Percentiles rank a stretch among this genome's conserved stretches.
These are phyloP conservation scores for Penicillium bovifimosum DNA, from an alignment of 495 filamentous ascomycete species.

Conservation along the genomic window DNA sequence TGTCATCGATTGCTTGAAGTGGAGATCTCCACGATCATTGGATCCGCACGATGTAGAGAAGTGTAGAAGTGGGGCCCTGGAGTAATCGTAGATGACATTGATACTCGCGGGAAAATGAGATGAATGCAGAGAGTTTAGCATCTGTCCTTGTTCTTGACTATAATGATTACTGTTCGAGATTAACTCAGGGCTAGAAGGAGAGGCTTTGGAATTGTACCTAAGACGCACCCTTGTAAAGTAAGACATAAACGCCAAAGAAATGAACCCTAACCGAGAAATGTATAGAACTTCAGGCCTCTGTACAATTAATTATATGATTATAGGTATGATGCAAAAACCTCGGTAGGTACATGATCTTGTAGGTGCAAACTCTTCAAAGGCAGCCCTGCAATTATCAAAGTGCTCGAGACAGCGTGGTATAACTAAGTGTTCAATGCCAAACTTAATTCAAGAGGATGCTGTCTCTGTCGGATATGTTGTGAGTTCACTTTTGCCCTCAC, in stretches of 20 bases:
- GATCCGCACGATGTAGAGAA: neutral
- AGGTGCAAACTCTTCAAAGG: neutral
- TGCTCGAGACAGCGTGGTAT: neutral
- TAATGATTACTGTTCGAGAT: too few species aligned
- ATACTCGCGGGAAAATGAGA: too few species aligned
- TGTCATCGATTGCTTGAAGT: constrained; percentile 12
- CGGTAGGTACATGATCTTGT: neutral
- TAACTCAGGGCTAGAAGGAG: too few species aligned
- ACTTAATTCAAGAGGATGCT: neutral
- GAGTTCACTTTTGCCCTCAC: constrained; percentile 1
- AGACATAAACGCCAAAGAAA: neutral
- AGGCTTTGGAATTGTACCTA: too few species aligned
- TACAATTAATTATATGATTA: constrained; percentile 1
- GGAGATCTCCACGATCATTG: neutral
- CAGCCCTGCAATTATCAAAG: neutral
- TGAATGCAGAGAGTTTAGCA: too few species aligned
- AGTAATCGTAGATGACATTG: too few species aligned
- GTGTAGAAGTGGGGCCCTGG: too few species aligned
- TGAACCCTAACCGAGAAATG: neutral
- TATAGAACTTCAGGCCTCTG: neutral
- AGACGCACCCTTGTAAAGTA: too few species aligned
- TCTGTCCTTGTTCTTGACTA: too few species aligned
- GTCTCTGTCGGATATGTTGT: neutral
- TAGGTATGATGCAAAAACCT: too few species aligned
- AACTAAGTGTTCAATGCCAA: neutral